Conservation (phyloP, 2,329 filamentous ascomycete genomes). For the Chaetomiaceae sp. region DNA sequence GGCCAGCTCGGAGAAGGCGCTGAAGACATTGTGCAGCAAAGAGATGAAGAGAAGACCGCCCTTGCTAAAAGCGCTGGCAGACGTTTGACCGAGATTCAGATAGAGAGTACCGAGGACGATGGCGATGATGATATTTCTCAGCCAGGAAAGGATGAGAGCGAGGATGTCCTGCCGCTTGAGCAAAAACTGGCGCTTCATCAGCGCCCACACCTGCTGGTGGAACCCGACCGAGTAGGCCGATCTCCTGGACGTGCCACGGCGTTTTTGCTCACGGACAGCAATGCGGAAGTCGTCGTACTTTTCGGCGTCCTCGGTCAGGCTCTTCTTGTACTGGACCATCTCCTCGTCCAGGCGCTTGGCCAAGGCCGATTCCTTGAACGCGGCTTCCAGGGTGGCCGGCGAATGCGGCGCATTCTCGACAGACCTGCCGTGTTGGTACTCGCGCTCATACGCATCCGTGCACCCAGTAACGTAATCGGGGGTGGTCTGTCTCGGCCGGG, state of each 20-base stretch:
- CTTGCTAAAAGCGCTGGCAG: conserved; percentile 71
- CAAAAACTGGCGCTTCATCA: conserved; percentile 78
- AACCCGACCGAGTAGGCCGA: conserved; percentile 83
- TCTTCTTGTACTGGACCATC: conserved; percentile 64
- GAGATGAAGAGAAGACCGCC: conserved; percentile 77
- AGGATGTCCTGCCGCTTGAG: conserved; percentile 85
- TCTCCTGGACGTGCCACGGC: conserved; percentile 65
- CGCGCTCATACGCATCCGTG: conserved; percentile 78
- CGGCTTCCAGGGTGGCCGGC: conserved; percentile 60
- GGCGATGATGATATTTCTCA: conserved; percentile 63
- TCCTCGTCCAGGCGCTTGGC: conserved; percentile 55
- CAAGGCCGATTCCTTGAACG: conserved; percentile 63
- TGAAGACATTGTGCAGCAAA: conserved; percentile 81
- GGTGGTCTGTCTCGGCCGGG: conserved; percentile 72
- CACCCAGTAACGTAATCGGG: conserved; percentile 79
- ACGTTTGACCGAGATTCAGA: conserved; percentile 61
- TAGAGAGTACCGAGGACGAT: conserved; percentile 78
- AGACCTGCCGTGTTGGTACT: conserved; percentile 65
- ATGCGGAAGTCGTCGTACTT: conserved; percentile 70
- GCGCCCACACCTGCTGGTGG: conserved; percentile 73
- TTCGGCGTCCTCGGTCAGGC: conserved; percentile 58
- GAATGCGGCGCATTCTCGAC: conserved; percentile 62
- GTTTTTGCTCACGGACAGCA: conserved; percentile 74
- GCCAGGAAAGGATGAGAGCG: conserved; percentile 68
- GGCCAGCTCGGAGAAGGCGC: conserved; percentile 73